Evolutionary conservation across 176 grass and related monocot genomes (phyloP).

Genomic region (Oryza coarctata): DNA sequence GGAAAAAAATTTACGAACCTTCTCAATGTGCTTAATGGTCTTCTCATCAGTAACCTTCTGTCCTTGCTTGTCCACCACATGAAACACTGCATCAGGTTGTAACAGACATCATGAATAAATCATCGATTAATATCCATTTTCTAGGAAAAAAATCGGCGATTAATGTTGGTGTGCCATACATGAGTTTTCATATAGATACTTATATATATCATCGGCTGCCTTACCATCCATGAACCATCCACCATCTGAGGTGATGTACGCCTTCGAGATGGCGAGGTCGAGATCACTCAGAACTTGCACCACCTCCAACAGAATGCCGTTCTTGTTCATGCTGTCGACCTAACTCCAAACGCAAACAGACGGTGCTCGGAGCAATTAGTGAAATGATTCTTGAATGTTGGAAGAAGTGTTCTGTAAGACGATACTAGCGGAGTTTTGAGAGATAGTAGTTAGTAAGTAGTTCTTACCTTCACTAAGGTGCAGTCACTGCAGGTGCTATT

Average conservation of each 20-base stretch:
- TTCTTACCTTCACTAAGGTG: conserved; percentile 84
- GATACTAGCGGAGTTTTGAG: not conserved
- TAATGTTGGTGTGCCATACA: not conserved
- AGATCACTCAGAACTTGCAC: conserved; percentile 92
- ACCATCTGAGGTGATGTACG: conserved; percentile 95
- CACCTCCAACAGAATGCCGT: conserved; percentile 91
- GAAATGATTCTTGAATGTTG: not conserved
- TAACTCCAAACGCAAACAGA: conserved; percentile 16
- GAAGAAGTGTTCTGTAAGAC: not conserved
- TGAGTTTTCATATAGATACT: not conserved
- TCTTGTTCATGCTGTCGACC: conserved; percentile 98
- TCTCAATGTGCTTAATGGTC: conserved; percentile 82
- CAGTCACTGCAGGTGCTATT: conserved; percentile 71
- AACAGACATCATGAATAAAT: not conserved
- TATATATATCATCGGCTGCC: not conserved
- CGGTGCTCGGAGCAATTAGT: not conserved
- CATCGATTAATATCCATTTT: too few species aligned
- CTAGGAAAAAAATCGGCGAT: too few species aligned
- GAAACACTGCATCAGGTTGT: conserved; percentile 72
- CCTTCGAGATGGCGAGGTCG: conserved; percentile 86
- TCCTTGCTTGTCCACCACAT: conserved; percentile 80
- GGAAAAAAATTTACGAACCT: conserved; percentile 36
- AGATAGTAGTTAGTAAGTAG: not conserved
- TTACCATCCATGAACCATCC: conserved; percentile 99
- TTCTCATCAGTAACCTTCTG: conserved; percentile 74